Evolutionary conservation across 768 basidiomycete genomes (phyloP), one percentile per base, ranked within the genome.

Genomic region (Paxillus involutus): DNA sequence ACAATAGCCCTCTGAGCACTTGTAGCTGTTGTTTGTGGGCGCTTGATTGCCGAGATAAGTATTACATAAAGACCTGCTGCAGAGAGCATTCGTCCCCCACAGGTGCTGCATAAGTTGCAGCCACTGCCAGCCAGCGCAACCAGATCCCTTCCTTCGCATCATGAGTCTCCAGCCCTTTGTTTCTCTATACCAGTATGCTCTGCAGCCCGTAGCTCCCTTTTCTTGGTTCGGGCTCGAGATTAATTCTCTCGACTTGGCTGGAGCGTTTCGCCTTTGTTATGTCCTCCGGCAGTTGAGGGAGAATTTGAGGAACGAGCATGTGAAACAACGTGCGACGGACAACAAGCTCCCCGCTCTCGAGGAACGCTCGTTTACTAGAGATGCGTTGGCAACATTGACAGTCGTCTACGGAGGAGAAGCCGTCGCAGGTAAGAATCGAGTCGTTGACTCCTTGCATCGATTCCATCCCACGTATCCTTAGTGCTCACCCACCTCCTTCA

Each of bases 381-480:
- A 81, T 59, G 65, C 80, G 16, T 66, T 77, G 5, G 77, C 86
- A 0, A 84, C 84, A 3, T 71, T 88, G 32, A 70, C 82, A 13
- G 83, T 91, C 29, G 88, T 91, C 1, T 91, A 84, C 62, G 89
- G 89, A 9, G 90, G 90, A n/a, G 88, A 91, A 69, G 83, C 82
- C 2, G 72, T 89, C 45, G 76, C 77, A 50, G 80, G 89, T 88
- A 62, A 51, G 81, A 69, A 44, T 26, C 26, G 26, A 26, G 26
- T 26, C 26, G 4, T 26, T 26, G 26, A 21, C 21, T 29, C 47
- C 29, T 19, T 19, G 13, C 40, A 16, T 33, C 40, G 17, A 29
- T 29, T 26, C 40, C n/a, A 21, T 51, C 50, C 43, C 41, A 47
- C 42, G 26, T 32, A 47, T 48, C 30, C 46, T n/a, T n/a, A n/a